These are phyloP conservation scores for Mycena maculata DNA, from an alignment of 768 basidiomycete species.

Conservation along the genomic window DNA sequence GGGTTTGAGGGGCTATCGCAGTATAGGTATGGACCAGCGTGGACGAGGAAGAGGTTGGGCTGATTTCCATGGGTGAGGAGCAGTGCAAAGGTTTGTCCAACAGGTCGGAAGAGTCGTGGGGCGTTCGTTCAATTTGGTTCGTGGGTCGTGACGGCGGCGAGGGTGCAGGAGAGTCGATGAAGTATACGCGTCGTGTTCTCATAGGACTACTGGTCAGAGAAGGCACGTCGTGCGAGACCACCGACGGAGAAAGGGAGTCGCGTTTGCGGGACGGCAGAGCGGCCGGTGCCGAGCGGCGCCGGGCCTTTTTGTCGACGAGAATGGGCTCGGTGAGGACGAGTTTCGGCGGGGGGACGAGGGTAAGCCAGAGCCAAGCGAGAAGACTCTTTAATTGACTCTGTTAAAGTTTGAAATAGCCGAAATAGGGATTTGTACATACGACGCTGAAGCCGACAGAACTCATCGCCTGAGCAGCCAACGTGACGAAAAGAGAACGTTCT, in stretches of 20 bases:
- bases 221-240: not conserved
- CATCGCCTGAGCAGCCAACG: conserved; percentile 37
- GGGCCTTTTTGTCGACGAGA: conserved; percentile 32
- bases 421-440: conserved; percentile 27
- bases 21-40: conserved; percentile 36
- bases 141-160: conserved; percentile 24
- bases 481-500: conserved; percentile 35
- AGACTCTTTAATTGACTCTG: conserved; percentile 37
- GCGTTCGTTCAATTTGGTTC: conserved; percentile 35
- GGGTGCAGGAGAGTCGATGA: conserved; percentile 31
- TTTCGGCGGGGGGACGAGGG: conserved; percentile 31
- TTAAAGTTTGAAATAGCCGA: not conserved
- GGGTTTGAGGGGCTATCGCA: conserved; percentile 22
- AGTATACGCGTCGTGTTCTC: conserved; percentile 36
- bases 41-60: conserved; percentile 38
- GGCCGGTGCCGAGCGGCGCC: conserved; percentile 40
- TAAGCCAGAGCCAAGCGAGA: conserved; percentile 41
- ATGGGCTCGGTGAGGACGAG: conserved; percentile 31
- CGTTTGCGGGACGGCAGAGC: conserved; percentile 27
- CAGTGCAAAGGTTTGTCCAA: not conserved
- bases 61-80: conserved; percentile 27
- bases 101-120: conserved; percentile 21
- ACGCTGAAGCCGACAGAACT: conserved; percentile 41
- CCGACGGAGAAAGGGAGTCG: conserved; percentile 13
- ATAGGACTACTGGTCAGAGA: conserved; percentile 19